A percentile compares a stretch with the other conserved stretches of the same genome.
Evolutionary conservation across 352 stramenopile species (phyloP).

Genomic region (Pythium myriotylum): DNA sequence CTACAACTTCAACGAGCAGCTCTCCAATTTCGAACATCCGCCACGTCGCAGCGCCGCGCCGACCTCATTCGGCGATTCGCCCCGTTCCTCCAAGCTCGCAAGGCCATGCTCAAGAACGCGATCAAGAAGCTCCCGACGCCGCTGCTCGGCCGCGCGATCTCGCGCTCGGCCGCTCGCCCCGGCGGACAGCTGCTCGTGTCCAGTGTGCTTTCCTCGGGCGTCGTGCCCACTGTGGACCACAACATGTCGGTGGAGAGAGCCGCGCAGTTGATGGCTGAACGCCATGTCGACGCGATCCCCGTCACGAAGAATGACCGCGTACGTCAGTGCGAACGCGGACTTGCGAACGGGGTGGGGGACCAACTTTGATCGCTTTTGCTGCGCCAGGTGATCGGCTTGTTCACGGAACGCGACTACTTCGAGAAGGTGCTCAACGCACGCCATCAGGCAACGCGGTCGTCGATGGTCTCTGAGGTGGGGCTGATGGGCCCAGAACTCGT

Average conservation of each 20-base stretch:
- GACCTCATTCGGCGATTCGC: conserved; percentile 13
- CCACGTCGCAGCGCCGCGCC: no score
- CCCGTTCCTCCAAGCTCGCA: not conserved
- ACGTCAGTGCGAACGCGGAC: not conserved
- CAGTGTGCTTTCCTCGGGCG: conserved; percentile 13
- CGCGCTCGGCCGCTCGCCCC: not conserved
- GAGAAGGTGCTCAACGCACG: conserved; percentile 42
- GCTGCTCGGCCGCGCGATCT: conserved; percentile 7
- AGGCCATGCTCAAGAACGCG: no score
- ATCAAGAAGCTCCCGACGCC: no score
- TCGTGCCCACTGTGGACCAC: conserved; percentile 32
- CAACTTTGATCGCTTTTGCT: no score
- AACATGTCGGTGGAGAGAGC: conserved; percentile 39
- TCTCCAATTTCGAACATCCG: not conserved
- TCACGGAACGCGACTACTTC: conserved; percentile 52
- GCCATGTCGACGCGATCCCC: conserved; percentile 37
- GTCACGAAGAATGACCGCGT: conserved; percentile 42
- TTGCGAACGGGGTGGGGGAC: no score
- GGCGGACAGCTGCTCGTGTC: conserved; percentile 16
- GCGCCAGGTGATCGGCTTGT: conserved; percentile 39
- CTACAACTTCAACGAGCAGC: conserved; percentile 17
- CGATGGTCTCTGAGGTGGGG: conserved; percentile 40
- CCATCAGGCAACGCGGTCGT: conserved; percentile 31
- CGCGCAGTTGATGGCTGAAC: conserved; percentile 40
- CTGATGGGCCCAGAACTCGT: conserved; percentile 40